These are phyloP conservation scores for Scorias spongiosa DNA, from an alignment of 2,329 filamentous ascomycete genomes.

Conservation along the genomic window DNA sequence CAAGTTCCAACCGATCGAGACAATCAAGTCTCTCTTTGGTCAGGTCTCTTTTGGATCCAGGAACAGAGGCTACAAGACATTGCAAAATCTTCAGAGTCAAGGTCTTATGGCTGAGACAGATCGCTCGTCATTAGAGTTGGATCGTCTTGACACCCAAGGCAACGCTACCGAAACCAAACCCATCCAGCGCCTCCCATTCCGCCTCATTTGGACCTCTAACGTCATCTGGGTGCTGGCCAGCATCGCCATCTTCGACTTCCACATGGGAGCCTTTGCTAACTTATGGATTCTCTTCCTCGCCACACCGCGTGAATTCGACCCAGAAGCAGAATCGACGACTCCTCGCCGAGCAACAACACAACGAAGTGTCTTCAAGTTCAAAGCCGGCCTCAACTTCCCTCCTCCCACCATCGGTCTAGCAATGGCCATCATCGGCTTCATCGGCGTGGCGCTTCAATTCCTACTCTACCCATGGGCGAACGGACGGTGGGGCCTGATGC, in stretches of 20 bases:
- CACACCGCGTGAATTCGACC: conserved; percentile 42
- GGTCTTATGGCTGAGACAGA: conserved; percentile 18
- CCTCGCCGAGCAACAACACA: conserved; percentile 12
- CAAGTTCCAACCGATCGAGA: conserved; percentile 12
- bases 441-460: conserved; percentile 61
- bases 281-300: conserved; percentile 67
- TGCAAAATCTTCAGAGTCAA: conserved; percentile 15
- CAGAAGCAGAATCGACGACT: conserved; percentile 18
- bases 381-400: conserved; percentile 59
- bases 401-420: conserved; percentile 59
- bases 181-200: conserved; percentile 30
- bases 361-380: conserved; percentile 40
- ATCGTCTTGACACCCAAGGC: conserved; percentile 21
- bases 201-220: conserved; percentile 38
- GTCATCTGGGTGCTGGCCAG: conserved; percentile 43
- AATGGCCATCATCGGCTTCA: conserved; percentile 59
- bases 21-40: conserved; percentile 7
- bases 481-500: conserved; percentile 49
- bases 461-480: conserved; percentile 57
- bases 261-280: conserved; percentile 61
- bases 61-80: conserved; percentile 14
- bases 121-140: conserved; percentile 15
- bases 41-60: conserved; percentile 5
- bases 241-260: conserved; percentile 56
- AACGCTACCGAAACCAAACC: conserved; percentile 19